Conservation (phyloP, 495 filamentous ascomycete genomes). For the Bacidia gigantensis region DNA sequence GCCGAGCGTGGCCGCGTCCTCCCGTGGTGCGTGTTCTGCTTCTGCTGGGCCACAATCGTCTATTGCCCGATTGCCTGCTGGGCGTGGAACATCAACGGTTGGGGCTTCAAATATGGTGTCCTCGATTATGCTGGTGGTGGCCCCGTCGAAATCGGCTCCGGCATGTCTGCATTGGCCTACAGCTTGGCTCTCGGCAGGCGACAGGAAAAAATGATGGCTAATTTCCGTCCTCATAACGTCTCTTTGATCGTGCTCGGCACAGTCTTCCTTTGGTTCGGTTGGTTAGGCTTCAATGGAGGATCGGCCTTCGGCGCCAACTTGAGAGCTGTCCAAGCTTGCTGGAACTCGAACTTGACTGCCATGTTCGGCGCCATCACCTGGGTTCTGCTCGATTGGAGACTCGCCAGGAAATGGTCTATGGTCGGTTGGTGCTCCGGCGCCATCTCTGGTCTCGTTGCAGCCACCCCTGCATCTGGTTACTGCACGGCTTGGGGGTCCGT, state of each 20-base stretch:
- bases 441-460: conserved; percentile 80
- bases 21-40: conserved; percentile 89
- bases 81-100: conserved; percentile 90
- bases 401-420: conserved; percentile 97
- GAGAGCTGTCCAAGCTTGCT: conserved; percentile 89
- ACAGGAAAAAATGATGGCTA: conserved; percentile 98
- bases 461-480: conserved; percentile 77
- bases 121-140: conserved; percentile 95
- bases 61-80: conserved; percentile 96
- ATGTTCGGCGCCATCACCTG: conserved; percentile 80
- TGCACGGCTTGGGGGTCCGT: conserved; percentile 85
- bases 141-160: conserved; percentile 94
- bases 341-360: conserved; percentile 89
- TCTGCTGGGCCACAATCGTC: conserved; percentile 92
- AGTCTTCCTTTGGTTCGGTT: conserved; percentile 93
- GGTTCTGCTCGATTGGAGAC: conserved; percentile 84
- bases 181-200: conserved; percentile 89
- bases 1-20: conserved; percentile 89
- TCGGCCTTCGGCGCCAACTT: conserved; percentile 95
- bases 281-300: conserved; percentile 97
- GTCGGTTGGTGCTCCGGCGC: conserved; percentile 96
- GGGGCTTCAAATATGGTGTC: conserved; percentile 84
- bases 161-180: conserved; percentile 84
- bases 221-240: conserved; percentile 92
- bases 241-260: conserved; percentile 94